Conservation (phyloP, 441 rosid genomes). For the Aleurites moluccanus region DNA sequence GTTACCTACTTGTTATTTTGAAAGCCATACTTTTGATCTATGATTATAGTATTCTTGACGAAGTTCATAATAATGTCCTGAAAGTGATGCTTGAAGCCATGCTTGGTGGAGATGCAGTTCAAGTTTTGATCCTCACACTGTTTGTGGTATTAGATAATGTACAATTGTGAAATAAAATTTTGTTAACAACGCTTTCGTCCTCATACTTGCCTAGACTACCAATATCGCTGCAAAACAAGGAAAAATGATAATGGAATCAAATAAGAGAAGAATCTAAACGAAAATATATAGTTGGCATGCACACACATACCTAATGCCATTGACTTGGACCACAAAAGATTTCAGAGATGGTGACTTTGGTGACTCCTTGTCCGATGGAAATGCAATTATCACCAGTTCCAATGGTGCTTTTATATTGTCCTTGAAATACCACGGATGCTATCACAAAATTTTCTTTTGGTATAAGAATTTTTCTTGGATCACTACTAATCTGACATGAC, state of each 20-base stretch:
- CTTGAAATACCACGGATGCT: constrained; percentile 30
- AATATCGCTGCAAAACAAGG: constrained; percentile 36
- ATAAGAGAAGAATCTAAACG: fast-evolving
- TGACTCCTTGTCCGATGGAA: too few relatives aligned
- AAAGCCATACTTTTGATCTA: constrained; percentile 47
- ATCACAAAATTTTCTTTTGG: constrained; percentile 35
- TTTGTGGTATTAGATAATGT: constrained; percentile 34
- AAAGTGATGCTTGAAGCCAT: constrained; percentile 35
- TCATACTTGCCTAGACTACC: constrained; percentile 77
- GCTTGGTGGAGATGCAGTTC: constrained; percentile 63
- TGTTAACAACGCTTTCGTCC: constrained; percentile 58
- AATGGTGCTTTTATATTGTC: constrained; percentile 50
- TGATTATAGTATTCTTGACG: constrained; percentile 65
- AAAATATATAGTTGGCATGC: neutral
- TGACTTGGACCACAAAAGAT: constrained; percentile 81
- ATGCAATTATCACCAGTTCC: too few relatives aligned
- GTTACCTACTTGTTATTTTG: neutral
- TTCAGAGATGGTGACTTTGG: constrained; percentile 45
- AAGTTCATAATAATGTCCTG: constrained; percentile 36
- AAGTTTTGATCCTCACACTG: constrained; percentile 78
- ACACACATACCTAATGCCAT: constrained; percentile 60
- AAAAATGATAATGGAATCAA: too few relatives aligned
- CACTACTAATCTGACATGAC: constrained; percentile 28
- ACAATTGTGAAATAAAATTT: constrained; percentile 55
- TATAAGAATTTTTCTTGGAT: constrained; percentile 30